A percentile compares a stretch with the other conserved stretches of the same genome.
These are phyloP conservation scores for Mycena galopus DNA, from an alignment of 768 basidiomycete species.

Conservation along the genomic window DNA sequence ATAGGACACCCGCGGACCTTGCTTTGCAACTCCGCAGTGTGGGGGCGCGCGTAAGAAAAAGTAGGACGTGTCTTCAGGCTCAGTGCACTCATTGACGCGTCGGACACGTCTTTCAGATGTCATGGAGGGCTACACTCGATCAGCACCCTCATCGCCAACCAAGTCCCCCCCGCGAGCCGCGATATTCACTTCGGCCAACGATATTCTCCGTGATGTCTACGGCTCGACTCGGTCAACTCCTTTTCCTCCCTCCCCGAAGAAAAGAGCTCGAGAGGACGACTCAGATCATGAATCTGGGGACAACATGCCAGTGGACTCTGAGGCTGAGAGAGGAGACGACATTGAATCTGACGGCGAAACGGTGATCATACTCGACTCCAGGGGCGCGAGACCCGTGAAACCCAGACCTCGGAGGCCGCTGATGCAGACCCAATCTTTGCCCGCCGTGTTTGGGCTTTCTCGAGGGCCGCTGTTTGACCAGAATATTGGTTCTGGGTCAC, in stretches of 20 bases:
- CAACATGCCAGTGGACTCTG: constrained; percentile 46
- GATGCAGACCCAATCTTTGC: constrained; percentile 54
- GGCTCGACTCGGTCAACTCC: constrained; percentile 29
- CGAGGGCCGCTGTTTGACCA: constrained; percentile 8
- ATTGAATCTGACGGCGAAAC: constrained; percentile 34
- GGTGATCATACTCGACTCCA: constrained; percentile 26
- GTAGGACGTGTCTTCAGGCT: constrained; percentile 52
- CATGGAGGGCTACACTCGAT: constrained; percentile 66
- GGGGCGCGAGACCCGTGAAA: constrained; percentile 51
- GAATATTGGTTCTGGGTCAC: constrained; percentile 8
- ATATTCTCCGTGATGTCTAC: constrained; percentile 65
- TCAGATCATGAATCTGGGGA: constrained; percentile 43
- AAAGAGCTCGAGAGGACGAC: constrained; percentile 52
- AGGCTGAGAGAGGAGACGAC: constrained; percentile 33
- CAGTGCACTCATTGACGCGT: constrained; percentile 39
- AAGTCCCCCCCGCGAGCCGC: constrained; percentile 54
- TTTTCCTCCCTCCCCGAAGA: constrained; percentile 42
- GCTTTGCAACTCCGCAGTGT: constrained; percentile 67
- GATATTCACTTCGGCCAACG: constrained; percentile 69
- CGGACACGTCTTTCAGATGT: constrained; percentile 61
- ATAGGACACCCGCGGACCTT: constrained; percentile 63
- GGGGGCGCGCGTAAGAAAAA: constrained; percentile 71
- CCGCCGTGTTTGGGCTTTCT: constrained; percentile 36
- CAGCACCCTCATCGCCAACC: constrained; percentile 50
- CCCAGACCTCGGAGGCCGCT: constrained; percentile 51